Evolutionary conservation across 495 filamentous ascomycete genomes (phyloP).

Genomic region (Paragyromitra xinjiangensis): DNA sequence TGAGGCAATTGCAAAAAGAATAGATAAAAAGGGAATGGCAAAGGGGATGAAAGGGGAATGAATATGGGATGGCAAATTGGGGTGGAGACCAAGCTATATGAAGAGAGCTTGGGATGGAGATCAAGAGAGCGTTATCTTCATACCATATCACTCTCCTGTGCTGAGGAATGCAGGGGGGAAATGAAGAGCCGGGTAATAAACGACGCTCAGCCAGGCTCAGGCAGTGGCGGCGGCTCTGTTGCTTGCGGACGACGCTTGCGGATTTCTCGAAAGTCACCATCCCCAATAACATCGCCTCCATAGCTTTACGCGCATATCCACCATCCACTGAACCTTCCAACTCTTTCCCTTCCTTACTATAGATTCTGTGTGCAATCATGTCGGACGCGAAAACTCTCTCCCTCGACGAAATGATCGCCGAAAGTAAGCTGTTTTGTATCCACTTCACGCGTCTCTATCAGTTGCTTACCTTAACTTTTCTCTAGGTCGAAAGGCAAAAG

Average conservation of each 20-base stretch:
- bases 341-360: background rate
- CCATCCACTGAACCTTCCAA: conserved; percentile 11
- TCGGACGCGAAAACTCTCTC: conserved; percentile 44
- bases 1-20: conserved; percentile 30
- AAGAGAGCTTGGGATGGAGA: background rate
- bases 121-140: conserved; percentile 22
- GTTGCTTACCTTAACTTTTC: conserved; percentile 35
- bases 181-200: conserved; percentile 40
- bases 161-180: background rate
- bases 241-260: conserved; percentile 29
- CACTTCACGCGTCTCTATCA: conserved; percentile 34
- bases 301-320: conserved; percentile 14
- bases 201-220: background rate
- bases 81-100: conserved; percentile 5
- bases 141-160: conserved; percentile 27
- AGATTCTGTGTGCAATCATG: conserved; percentile 21
- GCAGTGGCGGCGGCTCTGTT: conserved; percentile 18
- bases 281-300: conserved; percentile 39
- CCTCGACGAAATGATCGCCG: conserved; percentile 53
- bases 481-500: conserved; percentile 54
- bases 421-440: conserved; percentile 48
- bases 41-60: background rate
- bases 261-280: conserved; percentile 26
- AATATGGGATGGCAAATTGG: background rate
- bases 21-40: background rate